Evolutionary conservation across 306 rosid species (phyloP), one percentile per base, ranked within the genome.

Genomic region (Senna tora): DNA sequence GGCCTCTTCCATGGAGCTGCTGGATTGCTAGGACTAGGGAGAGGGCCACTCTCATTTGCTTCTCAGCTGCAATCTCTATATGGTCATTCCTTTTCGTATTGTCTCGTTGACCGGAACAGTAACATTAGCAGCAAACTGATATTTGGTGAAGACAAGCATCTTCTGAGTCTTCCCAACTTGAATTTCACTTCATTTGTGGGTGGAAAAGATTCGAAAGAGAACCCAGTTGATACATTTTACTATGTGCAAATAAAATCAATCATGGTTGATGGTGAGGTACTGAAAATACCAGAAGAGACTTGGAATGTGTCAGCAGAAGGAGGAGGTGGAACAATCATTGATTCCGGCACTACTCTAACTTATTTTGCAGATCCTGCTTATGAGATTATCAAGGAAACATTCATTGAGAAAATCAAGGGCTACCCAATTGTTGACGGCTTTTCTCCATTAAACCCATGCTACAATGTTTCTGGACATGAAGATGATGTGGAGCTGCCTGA

Each of bases 1-100:
- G 99, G 99, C 14, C 80, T 94, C 4, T 94, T 94, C 65, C 96
- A 87, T 72, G 99, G 99, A 11, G 99, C 99, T 74, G 89, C 99
- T 21, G 99, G 99, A 30, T 75, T 94, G 74, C 65, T 94, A 32
- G 99, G 99, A 39, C 82, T 94, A 11, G 99, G 99, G 6, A 89
- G 89, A 77, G 99, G 97, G 9, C 88, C 97, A 22, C 86, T 94
- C 19, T 94, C 99, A 10, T 94, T 94, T 82, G 87, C 96, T 45
- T 94, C 99, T 12, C 99, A 94, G 77, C 88, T 94, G n/a, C 96
- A 89, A 74, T 86, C 99, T 41, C 83, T 89, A 12, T 94, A 94
- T 78, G 99, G 99, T 16, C 95, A 85, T 65, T 91, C 97, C 0
- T 94, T 94, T 71, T 94, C 99, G 5, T 94, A 94, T 73, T 94